Percentiles rank a stretch among this genome's conserved stretches.
These are phyloP conservation scores for Pythium sukuiense DNA, from an alignment of 352 stramenopile genomes.

Conservation along the genomic window DNA sequence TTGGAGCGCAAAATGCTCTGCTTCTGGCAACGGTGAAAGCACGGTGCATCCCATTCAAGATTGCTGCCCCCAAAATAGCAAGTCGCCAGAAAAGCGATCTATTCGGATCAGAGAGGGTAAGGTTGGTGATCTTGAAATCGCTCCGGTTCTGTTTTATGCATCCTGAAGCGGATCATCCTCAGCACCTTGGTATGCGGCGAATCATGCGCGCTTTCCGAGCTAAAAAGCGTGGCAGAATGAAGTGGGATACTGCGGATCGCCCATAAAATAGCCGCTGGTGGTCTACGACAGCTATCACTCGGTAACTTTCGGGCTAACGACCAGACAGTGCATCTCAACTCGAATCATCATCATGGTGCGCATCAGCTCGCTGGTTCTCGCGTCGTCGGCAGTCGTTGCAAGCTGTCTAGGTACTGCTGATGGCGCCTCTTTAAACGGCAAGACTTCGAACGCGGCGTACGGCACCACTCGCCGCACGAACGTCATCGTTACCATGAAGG, in stretches of 20 bases:
- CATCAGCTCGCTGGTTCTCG: slow-evolving; percentile 10
- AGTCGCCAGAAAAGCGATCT: background rate
- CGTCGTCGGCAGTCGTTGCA: slow-evolving; percentile 1
- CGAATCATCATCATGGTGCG: slow-evolving; percentile 20
- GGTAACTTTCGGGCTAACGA: slow-evolving; percentile 12
- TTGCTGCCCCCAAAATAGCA: background rate
- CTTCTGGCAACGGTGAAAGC: background rate
- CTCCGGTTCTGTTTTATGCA: background rate
- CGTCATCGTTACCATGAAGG: slow-evolving; percentile 57
- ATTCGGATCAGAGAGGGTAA: slow-evolving; percentile 2
- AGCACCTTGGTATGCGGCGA: background rate
- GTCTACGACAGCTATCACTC: slow-evolving; percentile 5
- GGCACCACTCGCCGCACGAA: slow-evolving; percentile 31
- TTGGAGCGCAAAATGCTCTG: too few species aligned
- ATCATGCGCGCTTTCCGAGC: background rate
- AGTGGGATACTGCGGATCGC: slow-evolving; percentile 2
- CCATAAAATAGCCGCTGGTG: background rate
- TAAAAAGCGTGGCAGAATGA: background rate
- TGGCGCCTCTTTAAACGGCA: slow-evolving; percentile 9
- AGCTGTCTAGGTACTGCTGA: slow-evolving; percentile 2
- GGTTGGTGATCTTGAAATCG: background rate
- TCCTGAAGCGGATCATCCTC: background rate
- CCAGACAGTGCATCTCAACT: background rate
- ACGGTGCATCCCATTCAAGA: background rate
- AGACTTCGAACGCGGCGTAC: slow-evolving; percentile 27